Base-by-base conservation (phyloP, 176 grass and related monocot genomes). In the Metroxylon sagu region DNA sequence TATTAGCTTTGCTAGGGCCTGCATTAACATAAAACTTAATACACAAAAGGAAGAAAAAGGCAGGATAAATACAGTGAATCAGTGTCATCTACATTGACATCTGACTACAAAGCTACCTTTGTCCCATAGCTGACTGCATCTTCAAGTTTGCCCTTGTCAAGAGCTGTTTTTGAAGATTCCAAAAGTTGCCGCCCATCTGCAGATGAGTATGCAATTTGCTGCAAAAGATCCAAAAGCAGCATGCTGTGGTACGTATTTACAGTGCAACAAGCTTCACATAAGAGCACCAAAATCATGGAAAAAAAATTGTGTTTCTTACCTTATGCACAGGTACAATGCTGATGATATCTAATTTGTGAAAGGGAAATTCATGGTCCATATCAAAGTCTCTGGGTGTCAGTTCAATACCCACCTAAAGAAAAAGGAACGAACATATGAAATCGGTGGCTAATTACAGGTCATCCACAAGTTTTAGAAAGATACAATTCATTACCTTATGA, bases 81-180 rank as follows among this genome's bases (percentile, higher is more conserved):
- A 53, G 25, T 27, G 8, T 52, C 7, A 66, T 6, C 23, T 63
- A 59, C 19, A 18, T 48, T 43, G 3, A 35, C 53, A 62, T 85
- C 67, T 57, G 14, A 48, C 30, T 18, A 2, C 18, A 43, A 66
- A 73, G 52, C 51, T 80, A 98, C 93, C 79, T 98, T 98, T 56
- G 87, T 92, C 26, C 93, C 93, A 83, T 91, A 98, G 80, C 88
- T 98, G 51, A 98, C 87, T 77, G 93, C 93, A 73, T 98, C 93
- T 85, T 98, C 93, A 76, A 98, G 87, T 80, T 98, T 98, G 26
- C 93, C 93, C 61, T 98, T 98, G 76, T 98, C 93, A 78, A 98
- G 93, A 56, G 93, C 93, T 56, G 87, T 98, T 98, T 98, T 98
- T 73, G 93, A 98, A 59, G 87, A 98, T 71, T 98, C 93, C 31